Base-by-base conservation (phyloP, 1,284 basidiomycete species). In the Termitomyces sp. region DNA sequence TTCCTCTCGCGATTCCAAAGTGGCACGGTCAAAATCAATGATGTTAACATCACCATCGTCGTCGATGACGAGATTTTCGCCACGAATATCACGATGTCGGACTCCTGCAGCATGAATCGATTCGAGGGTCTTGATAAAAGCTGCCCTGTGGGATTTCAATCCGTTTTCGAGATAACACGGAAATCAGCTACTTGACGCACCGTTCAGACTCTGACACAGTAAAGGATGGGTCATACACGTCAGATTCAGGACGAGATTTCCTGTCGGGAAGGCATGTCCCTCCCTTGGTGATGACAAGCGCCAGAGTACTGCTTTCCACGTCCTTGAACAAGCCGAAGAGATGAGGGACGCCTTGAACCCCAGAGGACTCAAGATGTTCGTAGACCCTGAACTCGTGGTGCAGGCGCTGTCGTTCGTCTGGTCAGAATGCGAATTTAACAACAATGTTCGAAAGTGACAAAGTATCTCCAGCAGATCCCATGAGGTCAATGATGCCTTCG, bases 311-410 rank as follows among this genome's bases (percentile, higher is more conserved):
- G 3, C 52, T 54, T 34, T 62, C 61, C 3, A 55, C 42, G 37
- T 65, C 64, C 19, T 62, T 46, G 35, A 61, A 65, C n/a, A 64
- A 35, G 1, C 63, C 64, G 46, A 60, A 60, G 7, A 60, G 47
- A 19, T 33, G 28, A 7, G 62, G 55, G 14, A 64, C 49, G 2
- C 60, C 54, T 7, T 51, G 54, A 6, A 60, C 49, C 10, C 34
- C 24, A 0, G 50, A 35, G 1, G 34, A 31, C 13, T 43, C 51
- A 5, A 64, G 51, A 34, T 57, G 55, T 1, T 50, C 21, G 48
- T 65, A 66, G 0, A 63, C 54, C 0, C 28, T 35, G 35, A 52
- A 63, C 38, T 66, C 64, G 34, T 64, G 46, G 1, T 49, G 55
- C 24, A 65, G 16, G 33, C 53, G 51, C 31, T 50, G 13, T 18